A percentile compares a stretch with the other conserved stretches of the same genome.
Evolutionary conservation across 495 filamentous ascomycete genomes (phyloP).

Genomic region (Neurospora africana): DNA sequence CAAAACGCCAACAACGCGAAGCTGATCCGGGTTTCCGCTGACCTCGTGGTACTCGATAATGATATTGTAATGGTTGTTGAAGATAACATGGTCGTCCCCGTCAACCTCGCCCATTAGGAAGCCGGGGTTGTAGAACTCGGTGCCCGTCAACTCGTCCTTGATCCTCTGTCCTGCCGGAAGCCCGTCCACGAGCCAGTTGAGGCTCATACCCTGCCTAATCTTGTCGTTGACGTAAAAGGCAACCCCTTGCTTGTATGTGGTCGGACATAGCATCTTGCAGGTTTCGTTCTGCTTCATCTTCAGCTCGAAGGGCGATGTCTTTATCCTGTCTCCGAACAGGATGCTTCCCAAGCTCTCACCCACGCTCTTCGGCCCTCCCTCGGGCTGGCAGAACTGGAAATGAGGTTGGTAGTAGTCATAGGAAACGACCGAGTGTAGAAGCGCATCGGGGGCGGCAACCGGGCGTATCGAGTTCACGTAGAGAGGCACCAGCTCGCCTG

Average conservation of each 20-base stretch:
- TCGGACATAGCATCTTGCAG: conserved; percentile 68
- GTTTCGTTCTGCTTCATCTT: conserved; percentile 74
- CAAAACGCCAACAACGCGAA: conserved; percentile 80
- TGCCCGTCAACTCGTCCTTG: conserved; percentile 58
- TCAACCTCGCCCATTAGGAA: conserved; percentile 70
- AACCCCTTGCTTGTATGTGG: conserved; percentile 53
- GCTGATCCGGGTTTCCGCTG: conserved; percentile 44
- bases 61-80: conserved; percentile 95
- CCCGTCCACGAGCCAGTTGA: conserved; percentile 95
- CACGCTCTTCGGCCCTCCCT: conserved; percentile 60
- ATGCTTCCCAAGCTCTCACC: conserved; percentile 92
- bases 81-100: conserved; percentile 37
- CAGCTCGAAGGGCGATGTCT: conserved; percentile 80
- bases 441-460: conserved; percentile 62
- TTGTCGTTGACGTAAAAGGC: conserved; percentile 71
- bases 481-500: conserved; percentile 68
- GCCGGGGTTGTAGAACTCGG: conserved; percentile 74
- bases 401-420: conserved; percentile 89
- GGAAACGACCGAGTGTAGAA: conserved; percentile 79
- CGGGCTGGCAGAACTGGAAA: conserved; percentile 79
- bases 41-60: conserved; percentile 85
- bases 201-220: conserved; percentile 71
- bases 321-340: conserved; percentile 90
- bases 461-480: conserved; percentile 90
- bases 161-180: conserved; percentile 77